These are phyloP conservation scores for Annulohypoxylon nitens DNA, from an alignment of 495 filamentous ascomycete genomes.

Conservation along the genomic window DNA sequence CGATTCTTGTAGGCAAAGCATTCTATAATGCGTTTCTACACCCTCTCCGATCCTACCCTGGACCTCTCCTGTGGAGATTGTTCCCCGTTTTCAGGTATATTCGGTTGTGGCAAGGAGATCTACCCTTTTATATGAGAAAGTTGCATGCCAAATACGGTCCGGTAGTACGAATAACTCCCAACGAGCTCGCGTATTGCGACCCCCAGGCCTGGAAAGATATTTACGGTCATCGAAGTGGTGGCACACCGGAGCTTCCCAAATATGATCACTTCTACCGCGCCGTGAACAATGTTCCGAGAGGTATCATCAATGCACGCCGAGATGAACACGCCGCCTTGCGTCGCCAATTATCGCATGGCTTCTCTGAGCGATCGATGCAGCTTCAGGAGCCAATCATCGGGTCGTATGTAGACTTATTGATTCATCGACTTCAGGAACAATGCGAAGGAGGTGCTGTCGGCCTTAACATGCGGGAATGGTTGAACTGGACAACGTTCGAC, in stretches of 20 bases:
- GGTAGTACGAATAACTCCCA: conserved; percentile 61
- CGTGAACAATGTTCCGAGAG: conserved; percentile 38
- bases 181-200: conserved; percentile 59
- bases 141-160: conserved; percentile 61
- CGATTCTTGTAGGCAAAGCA: conserved; percentile 14
- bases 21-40: conserved; percentile 61
- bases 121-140: conserved; percentile 51
- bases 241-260: conserved; percentile 48
- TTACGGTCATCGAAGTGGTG: conserved; percentile 51
- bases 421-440: conserved; percentile 54
- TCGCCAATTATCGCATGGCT: conserved; percentile 58
- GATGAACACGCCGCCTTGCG: conserved; percentile 53
- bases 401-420: conserved; percentile 54
- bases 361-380: conserved; percentile 57
- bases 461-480: conserved; percentile 60
- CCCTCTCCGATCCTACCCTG: conserved; percentile 59
- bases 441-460: conserved; percentile 29
- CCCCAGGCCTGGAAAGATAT: conserved; percentile 65
- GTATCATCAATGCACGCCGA: conserved; percentile 41
- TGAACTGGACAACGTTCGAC: conserved; percentile 66
- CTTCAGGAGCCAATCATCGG: conserved; percentile 55
- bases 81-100: conserved; percentile 42
- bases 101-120: conserved; percentile 35
- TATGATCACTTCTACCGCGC: conserved; percentile 44
- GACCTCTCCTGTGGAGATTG: conserved; percentile 52